Evolutionary conservation across 306 rosid species (phyloP), one percentile per base, ranked within the genome.

Genomic region (Amphicarpaea edgeworthii): DNA sequence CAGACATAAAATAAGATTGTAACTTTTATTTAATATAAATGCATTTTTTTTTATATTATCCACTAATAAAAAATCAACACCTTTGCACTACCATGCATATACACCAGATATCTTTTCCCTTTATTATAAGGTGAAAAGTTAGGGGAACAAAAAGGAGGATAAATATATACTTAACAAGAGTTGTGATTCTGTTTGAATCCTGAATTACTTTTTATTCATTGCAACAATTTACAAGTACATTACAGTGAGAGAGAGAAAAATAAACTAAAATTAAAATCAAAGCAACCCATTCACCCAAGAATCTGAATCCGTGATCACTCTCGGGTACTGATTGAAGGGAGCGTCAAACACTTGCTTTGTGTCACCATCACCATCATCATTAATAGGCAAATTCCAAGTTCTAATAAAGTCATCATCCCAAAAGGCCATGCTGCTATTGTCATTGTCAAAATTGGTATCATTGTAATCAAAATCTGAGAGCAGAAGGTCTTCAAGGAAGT

Each of bases 321-420:
- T 82, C 61, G 78, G 84, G 79, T 60, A 34, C 72, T 81, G 91
- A 83, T 19, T 80, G 26, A 69, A 54, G 60, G 87, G 37, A 72
- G 81, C 66, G 66, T 88, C 84, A 34, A 70, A 46, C 32, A 17
- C 73, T 75, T 82, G 86, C 53, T 84, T 82, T 55, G 17, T 77
- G 74, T 79, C 85, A 68, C 64, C 79, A 68, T n/a, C 83, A 59
- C 12, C 50, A 50, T 72, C 79, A 34, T 73, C 88, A 43, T 77
- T 77, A 2, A 85, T 63, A 37, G 85, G 43, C 63, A 77, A 83
- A 69, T 85, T 93, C 93, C 83, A 92, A 68, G 61, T 59, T 77
- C 81, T 80, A 64, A 80, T 65, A 7, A 93, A 85, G 68, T 93
- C 97, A 75, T 87, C 90, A 63, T 86, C 87, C 90, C 96, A 90